These are phyloP conservation scores for Fusarium chlamydosporum DNA, from an alignment of 2,329 filamentous ascomycete genomes.

Conservation along the genomic window DNA sequence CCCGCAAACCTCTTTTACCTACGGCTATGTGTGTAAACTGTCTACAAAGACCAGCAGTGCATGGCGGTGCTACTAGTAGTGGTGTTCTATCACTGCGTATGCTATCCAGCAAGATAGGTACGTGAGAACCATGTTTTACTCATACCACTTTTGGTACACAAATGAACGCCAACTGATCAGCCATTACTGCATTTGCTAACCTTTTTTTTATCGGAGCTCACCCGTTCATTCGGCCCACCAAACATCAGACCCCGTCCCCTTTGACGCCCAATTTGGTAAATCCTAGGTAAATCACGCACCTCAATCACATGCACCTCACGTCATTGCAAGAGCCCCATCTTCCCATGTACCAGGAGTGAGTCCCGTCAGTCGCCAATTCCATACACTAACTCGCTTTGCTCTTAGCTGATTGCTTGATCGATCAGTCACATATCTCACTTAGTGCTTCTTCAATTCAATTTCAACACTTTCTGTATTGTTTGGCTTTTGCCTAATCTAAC, in stretches of 20 bases:
- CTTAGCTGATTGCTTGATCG: not conserved
- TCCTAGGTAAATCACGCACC: slow-evolving; percentile 39
- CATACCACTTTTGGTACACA: slow-evolving; percentile 4
- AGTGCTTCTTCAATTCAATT: slow-evolving; percentile 14
- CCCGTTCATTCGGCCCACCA: slow-evolving; percentile 27
- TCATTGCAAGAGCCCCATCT: slow-evolving; percentile 31
- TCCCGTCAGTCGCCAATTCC: not conserved
- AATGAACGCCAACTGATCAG: slow-evolving; percentile 20
- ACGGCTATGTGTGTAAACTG: slow-evolving; percentile 20
- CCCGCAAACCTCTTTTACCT: slow-evolving; percentile 6
- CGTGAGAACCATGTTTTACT: not conserved
- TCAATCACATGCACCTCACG: slow-evolving; percentile 44
- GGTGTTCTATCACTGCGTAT: not conserved
- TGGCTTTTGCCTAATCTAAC: slow-evolving; percentile 40
- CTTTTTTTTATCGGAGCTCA: slow-evolving; percentile 35
- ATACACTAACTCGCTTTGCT: not conserved
- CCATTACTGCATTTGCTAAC: slow-evolving; percentile 29
- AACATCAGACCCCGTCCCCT: slow-evolving; percentile 20
- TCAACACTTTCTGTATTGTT: slow-evolving; percentile 48
- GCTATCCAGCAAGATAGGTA: not conserved
- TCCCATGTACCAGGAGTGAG: slow-evolving; percentile 2
- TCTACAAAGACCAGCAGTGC: slow-evolving; percentile 6
- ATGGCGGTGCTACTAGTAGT: not conserved
- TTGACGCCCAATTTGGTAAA: slow-evolving; percentile 29
- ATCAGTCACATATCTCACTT: slow-evolving; percentile 12